Evolutionary conservation across 805 yeast genomes (phyloP).

Genomic region (Osmozyma mogii): DNA sequence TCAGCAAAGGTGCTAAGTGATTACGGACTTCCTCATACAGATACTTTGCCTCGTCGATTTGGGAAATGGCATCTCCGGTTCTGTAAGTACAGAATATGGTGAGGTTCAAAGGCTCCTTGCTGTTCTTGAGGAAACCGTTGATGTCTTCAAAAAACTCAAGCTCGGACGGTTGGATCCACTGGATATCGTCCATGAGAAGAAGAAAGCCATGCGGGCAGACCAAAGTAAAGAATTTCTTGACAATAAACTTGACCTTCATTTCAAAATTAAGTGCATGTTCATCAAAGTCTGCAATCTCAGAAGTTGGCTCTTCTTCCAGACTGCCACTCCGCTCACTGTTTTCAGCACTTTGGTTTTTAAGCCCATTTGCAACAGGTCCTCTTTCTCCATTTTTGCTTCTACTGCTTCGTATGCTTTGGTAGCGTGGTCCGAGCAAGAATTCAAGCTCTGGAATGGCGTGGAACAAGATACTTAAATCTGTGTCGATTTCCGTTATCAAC

Average conservation of each 20-base stretch:
- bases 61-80: background rate
- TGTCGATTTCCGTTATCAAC: constrained; percentile 28
- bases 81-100: constrained; percentile 4
- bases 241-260: constrained; percentile 31
- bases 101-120: constrained; percentile 2
- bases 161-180: constrained; percentile 33
- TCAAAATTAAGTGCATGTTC: constrained; percentile 25
- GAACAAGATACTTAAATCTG: constrained; percentile 35
- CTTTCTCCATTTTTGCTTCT: background rate
- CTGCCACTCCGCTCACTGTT: background rate
- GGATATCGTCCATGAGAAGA: constrained; percentile 38
- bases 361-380: background rate
- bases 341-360: too few relatives aligned
- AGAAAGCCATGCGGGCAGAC: constrained; percentile 37
- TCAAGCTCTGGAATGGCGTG: constrained; percentile 38
- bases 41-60: constrained; percentile 2
- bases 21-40: too few relatives aligned
- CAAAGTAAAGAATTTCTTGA: constrained; percentile 35
- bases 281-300: constrained; percentile 5
- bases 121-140: constrained; percentile 8
- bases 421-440: constrained; percentile 35
- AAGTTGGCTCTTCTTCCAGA: background rate
- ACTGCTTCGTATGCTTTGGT: constrained; percentile 13
- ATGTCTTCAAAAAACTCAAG: constrained; percentile 23
- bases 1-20: too few relatives aligned